Evolutionary conservation across 495 filamentous ascomycete genomes (phyloP).

Genomic region (Paragyromitra xinjiangensis): DNA sequence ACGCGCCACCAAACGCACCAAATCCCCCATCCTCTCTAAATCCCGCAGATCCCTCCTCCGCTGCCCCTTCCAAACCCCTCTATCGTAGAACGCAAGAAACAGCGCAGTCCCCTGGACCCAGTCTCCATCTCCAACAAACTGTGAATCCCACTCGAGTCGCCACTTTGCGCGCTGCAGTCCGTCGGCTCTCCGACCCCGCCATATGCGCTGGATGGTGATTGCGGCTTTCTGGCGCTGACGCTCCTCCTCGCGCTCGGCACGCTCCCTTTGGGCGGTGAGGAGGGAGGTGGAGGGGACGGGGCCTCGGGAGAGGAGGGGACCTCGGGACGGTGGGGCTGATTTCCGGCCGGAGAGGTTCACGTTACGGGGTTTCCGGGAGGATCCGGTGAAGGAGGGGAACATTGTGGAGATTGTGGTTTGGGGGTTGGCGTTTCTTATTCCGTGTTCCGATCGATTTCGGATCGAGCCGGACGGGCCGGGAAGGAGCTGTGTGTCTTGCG

Average conservation of each 20-base stretch:
- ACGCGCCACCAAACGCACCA: constrained; percentile 30
- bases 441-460: constrained; percentile 27
- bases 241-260: constrained; percentile 80
- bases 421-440: constrained; percentile 11
- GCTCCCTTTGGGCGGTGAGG: constrained; percentile 84
- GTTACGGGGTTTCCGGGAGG: constrained; percentile 81
- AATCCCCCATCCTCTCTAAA: constrained; percentile 39
- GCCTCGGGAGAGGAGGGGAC: constrained; percentile 64
- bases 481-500: constrained; percentile 9
- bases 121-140: constrained; percentile 26
- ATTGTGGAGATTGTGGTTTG: constrained; percentile 62
- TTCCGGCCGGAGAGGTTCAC: constrained; percentile 90
- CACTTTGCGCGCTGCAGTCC: constrained; percentile 66
- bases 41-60: constrained; percentile 39
- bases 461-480: background rate
- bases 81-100: constrained; percentile 56
- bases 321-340: constrained; percentile 75
- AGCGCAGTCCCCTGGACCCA: constrained; percentile 41
- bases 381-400: constrained; percentile 92
- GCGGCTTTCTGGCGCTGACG: constrained; percentile 78
- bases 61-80: constrained; percentile 24
- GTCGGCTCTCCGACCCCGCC: constrained; percentile 79
- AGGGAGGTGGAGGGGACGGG: constrained; percentile 70
- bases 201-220: constrained; percentile 77
- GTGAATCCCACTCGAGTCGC: constrained; percentile 74